Conservation (phyloP, 2,329 filamentous ascomycete species). For the Leptographium galeiforme region DNA sequence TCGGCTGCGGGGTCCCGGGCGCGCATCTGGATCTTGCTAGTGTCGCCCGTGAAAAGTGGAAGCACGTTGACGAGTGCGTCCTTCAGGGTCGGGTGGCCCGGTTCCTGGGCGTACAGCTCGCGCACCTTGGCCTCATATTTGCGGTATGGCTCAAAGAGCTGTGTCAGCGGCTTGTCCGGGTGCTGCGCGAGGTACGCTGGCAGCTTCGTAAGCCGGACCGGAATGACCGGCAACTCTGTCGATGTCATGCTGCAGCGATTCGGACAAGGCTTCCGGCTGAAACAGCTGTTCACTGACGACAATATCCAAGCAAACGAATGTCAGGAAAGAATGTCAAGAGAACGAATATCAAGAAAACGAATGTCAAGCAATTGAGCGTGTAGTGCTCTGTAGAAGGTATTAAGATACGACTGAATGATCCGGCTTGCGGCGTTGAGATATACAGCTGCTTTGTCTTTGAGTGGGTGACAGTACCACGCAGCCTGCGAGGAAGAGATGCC, state of each 20-base stretch:
- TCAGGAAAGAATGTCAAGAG: too few species aligned
- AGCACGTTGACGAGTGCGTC: constrained; percentile 49
- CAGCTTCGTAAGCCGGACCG: constrained; percentile 31
- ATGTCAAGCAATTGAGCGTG: too few species aligned
- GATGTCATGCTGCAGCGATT: constrained; percentile 19
- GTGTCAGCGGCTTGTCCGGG: constrained; percentile 35
- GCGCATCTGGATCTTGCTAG: constrained; percentile 44
- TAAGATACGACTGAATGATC: too few species aligned
- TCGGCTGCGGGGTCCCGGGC: constrained; percentile 47
- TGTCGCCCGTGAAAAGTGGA: constrained; percentile 48
- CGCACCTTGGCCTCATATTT: constrained; percentile 54
- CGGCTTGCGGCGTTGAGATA: too few species aligned
- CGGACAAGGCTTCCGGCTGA: too few species aligned
- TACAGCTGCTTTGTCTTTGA: too few species aligned
- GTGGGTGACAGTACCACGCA: too few species aligned
- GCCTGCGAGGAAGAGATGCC: too few species aligned
- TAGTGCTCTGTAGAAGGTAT: too few species aligned
- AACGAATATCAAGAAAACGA: too few species aligned
- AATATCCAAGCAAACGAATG: too few species aligned
- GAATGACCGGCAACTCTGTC: constrained; percentile 28
- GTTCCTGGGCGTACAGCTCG: constrained; percentile 55
- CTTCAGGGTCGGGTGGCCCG: constrained; percentile 40
- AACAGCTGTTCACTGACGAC: too few species aligned
- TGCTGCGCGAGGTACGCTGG: constrained; percentile 41
- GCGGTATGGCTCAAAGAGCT: constrained; percentile 53